These are phyloP conservation scores for Didymella glomerata DNA, from an alignment of 2,329 filamentous ascomycete species.

Conservation along the genomic window DNA sequence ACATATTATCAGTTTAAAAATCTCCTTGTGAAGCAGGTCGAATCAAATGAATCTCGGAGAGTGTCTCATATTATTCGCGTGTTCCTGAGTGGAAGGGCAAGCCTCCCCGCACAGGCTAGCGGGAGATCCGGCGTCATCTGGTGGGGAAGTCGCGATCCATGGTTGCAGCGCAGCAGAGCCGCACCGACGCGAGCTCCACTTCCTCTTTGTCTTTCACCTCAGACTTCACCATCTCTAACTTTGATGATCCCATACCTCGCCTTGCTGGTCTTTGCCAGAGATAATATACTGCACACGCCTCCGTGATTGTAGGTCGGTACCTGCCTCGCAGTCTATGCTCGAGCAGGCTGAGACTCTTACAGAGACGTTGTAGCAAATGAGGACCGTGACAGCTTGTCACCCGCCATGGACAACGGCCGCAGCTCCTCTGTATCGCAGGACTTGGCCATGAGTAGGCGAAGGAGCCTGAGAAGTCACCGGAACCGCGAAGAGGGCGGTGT, in stretches of 20 bases:
- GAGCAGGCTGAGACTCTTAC: not conserved
- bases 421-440: not conserved
- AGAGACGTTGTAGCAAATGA: not conserved
- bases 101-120: slow-evolving; percentile 9
- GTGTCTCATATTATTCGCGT: too few relatives aligned
- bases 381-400: not conserved
- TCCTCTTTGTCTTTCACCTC: slow-evolving; percentile 3
- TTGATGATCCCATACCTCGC: slow-evolving; percentile 1
- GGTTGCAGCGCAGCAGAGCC: slow-evolving; percentile 11
- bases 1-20: too few relatives aligned
- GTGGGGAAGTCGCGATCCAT: slow-evolving; percentile 10
- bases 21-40: too few relatives aligned
- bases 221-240: not conserved
- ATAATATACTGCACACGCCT: not conserved
- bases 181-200: slow-evolving; percentile 8
- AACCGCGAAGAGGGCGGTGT: slow-evolving; percentile 12
- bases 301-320: not conserved
- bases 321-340: not conserved
- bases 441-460: not conserved
- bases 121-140: slow-evolving; percentile 13
- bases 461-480: slow-evolving; percentile 13
- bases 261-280: not conserved
- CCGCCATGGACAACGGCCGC: not conserved
- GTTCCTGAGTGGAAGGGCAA: not conserved
- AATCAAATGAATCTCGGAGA: too few relatives aligned